Evolutionary conservation across 169 alveolate genomes (phyloP).

Genomic region (Cytauxzoon felis): DNA sequence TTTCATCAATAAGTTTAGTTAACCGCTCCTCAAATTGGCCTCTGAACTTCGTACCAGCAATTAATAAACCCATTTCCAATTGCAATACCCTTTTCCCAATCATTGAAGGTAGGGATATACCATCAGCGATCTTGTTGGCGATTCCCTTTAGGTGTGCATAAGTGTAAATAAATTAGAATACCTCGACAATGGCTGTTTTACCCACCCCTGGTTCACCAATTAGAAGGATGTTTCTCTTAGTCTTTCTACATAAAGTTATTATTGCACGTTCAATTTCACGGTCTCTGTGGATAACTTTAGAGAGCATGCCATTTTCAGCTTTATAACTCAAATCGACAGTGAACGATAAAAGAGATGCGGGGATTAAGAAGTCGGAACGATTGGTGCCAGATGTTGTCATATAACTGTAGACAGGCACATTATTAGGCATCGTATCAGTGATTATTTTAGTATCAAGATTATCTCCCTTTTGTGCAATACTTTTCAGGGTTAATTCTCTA

Average conservation of each 20-base stretch:
- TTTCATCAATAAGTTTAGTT: conserved; percentile 77
- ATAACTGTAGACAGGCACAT: conserved; percentile 17
- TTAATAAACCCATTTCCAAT: conserved; percentile 67
- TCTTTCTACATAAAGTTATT: conserved; percentile 44
- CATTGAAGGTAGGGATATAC: conserved; percentile 6
- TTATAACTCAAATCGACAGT: conserved; percentile 48
- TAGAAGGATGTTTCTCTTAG: conserved; percentile 47
- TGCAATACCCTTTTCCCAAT: conserved; percentile 23
- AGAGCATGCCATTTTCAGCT: conserved; percentile 47
- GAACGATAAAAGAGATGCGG: conserved; percentile 27
- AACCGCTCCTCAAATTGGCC: conserved; percentile 88
- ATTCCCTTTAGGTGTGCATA: conserved; percentile 15
- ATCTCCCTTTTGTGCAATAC: conserved; percentile 19
- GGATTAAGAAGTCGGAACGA: conserved; percentile 9
- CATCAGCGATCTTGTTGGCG: conserved; percentile 33
- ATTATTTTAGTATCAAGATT: not conserved
- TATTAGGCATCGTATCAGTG: conserved; percentile 10
- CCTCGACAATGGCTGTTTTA: conserved; percentile 62
- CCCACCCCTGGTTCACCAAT: conserved; percentile 67
- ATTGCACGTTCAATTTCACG: conserved; percentile 51
- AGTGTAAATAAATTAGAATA: not conserved
- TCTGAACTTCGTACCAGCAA: conserved; percentile 85
- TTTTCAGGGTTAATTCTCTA: conserved; percentile 15
- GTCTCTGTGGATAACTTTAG: conserved; percentile 48
- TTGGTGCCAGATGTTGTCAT: conserved; percentile 37